Evolutionary conservation across 805 yeast species (phyloP), one percentile per base, ranked within the genome.

Genomic region (Tetrapisispora phaffii): DNA sequence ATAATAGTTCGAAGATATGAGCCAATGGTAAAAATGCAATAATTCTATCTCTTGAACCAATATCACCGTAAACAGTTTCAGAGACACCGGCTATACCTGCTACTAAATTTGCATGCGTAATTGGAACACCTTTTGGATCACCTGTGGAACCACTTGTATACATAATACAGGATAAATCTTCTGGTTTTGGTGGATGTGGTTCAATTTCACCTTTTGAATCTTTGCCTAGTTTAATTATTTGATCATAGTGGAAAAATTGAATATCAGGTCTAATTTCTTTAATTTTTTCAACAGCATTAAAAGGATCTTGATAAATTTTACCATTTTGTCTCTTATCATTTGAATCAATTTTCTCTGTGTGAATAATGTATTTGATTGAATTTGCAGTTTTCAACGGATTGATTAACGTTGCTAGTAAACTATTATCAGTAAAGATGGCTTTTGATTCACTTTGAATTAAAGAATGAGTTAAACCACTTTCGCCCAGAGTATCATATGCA

Each of bases 401-500:
- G 55, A 82, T 63, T 62, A 93, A 77, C 46, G 80, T 74, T 29
- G 60, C 58, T 54, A 93, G 72, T 48, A 89, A 73, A 17, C 76
- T 71, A 59, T 84, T 88, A 63, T 93, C 97, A 39, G 95, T 84
- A 66, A 83, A 87, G 48, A 93, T 72, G 20, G 82, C 95, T 44
- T 66, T 72, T 23, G 95, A 78, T 41, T 74, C 85, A 4, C 97
- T 87, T 68, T 89, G 85, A 34, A 75, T 73, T 59, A 93, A 72
- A 2, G 97, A 88, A 66, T 84, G 95, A 46, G 82, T 82, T 59
- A 89, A 74, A 21, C 96, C 96, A 32, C 75, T 74, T 66, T 87
- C 95, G 47, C 97, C 97, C 53, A 89, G 73, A 36, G 96, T 87
- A 65, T 89, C 97, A 66, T 93, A 93, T 33, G 98, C 97, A 15